These are phyloP conservation scores for Lentinula sp. DNA, from an alignment of 768 basidiomycete species.

Conservation along the genomic window DNA sequence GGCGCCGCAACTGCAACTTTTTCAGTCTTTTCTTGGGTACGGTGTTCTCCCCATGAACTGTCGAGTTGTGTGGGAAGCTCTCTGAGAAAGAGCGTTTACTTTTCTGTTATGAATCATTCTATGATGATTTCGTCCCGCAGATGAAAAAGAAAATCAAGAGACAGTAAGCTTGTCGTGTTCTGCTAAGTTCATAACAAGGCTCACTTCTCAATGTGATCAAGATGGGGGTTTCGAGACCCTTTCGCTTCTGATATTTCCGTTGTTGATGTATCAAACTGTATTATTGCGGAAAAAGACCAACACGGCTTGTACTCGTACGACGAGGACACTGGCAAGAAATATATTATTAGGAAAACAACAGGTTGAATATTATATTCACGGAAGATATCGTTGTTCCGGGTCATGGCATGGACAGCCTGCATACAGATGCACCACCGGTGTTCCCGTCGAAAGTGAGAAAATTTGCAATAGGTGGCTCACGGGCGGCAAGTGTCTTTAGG, in stretches of 20 bases:
- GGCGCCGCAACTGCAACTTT: not conserved
- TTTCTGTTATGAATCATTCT: not conserved
- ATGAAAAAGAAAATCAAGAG: no score
- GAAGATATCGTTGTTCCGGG: not conserved
- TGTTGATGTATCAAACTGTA: no score
- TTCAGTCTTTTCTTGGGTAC: not conserved
- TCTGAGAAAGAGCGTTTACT: no score
- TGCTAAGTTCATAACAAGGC: no score
- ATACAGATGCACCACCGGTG: slow-evolving; percentile 70
- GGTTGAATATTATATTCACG: not conserved
- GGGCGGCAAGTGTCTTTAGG: slow-evolving; percentile 81
- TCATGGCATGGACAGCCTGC: slow-evolving; percentile 42
- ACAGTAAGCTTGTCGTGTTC: no score
- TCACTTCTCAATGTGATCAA: no score
- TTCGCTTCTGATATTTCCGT: no score
- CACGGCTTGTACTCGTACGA: no score
- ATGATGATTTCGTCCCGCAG: not conserved
- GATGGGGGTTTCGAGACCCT: no score
- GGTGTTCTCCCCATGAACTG: not conserved
- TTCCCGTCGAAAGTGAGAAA: slow-evolving; percentile 85
- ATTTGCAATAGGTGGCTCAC: slow-evolving; percentile 91
- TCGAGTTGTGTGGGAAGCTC: not conserved
- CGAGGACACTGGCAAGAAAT: no score
- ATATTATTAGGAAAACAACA: no score
- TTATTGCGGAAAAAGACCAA: no score